Evolutionary conservation across 352 stramenopile genomes (phyloP).

Genomic region (Phytophthora nicotianae): DNA sequence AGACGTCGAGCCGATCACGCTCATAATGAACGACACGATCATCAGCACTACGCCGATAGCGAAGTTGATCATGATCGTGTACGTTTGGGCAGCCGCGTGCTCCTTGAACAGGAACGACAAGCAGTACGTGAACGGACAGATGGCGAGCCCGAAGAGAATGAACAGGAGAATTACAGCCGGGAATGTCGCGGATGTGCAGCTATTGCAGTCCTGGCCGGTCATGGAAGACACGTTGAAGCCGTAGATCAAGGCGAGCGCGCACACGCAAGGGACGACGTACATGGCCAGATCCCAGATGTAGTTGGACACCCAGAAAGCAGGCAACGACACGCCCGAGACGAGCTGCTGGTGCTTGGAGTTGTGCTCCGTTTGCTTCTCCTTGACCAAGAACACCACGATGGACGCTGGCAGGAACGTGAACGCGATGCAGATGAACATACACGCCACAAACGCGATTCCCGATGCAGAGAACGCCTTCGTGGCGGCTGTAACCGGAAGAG

Average conservation of each 20-base stretch:
- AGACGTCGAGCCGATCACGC: constrained; percentile 40
- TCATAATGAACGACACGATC: constrained; percentile 60
- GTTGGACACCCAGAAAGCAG: constrained; percentile 96
- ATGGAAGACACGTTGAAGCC: constrained; percentile 60
- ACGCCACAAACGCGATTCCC: constrained; percentile 73
- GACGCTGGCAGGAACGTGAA: constrained; percentile 92
- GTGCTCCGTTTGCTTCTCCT: constrained; percentile 86
- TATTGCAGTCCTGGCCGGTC: constrained; percentile 56
- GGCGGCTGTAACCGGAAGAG: constrained; percentile 50
- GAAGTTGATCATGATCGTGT: constrained; percentile 73
- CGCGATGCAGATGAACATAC: constrained; percentile 87
- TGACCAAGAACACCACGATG: constrained; percentile 94
- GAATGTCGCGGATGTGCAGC: constrained; percentile 50
- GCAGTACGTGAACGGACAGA: constrained; percentile 65
- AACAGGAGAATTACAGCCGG: constrained; percentile 57
- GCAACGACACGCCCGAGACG: constrained; percentile 92
- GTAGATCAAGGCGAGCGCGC: constrained; percentile 46
- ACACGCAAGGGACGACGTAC: constrained; percentile 79
- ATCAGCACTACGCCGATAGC: constrained; percentile 61
- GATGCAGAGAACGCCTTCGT: constrained; percentile 54
- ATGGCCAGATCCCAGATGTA: constrained; percentile 92
- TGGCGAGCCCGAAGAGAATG: constrained; percentile 58
- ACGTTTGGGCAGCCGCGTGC: constrained; percentile 59
- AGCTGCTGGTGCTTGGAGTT: constrained; percentile 97
- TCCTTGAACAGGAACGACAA: constrained; percentile 70